Evolutionary conservation across 805 yeast species (phyloP), one percentile per base, ranked within the genome.

Genomic region (Schwanniomyces pseudopolymorphus): DNA sequence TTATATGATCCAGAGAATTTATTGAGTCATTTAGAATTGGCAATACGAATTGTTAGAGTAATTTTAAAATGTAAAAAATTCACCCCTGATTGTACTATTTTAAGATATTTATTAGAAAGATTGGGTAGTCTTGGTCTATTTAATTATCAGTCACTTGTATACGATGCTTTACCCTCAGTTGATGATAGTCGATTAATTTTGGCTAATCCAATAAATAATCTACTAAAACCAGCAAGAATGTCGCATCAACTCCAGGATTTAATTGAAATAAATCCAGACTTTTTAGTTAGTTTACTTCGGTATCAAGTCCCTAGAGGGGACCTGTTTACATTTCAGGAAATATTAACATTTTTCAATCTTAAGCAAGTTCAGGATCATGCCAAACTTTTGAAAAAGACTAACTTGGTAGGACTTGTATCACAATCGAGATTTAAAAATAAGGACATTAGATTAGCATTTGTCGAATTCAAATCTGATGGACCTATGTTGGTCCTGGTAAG

Each of bases 231-330:
- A 9, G 49, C 56, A 2, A 43, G 56, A 11, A 39, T 54, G n/a
- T 51, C 57, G 1, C 45, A 49, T 39, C 66, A 64, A 33, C 65
- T 62, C 43, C 49, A 52, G 13, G 54, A 53, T 8, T 39, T 62
- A 2, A 54, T 72, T 5, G 64, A 66, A 44, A 41, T 53, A 31
- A 56, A 60, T 17, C 74, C 77, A 0, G 54, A 57, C 10, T 51
- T 70, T n/a, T 40, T 72, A 17, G 46, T 41, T 3, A 52, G 62
- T 6, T 53, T 72, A 14, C 45, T 70, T 8, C 43, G 48, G 9
- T 69, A 63, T 48, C 63, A 64, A 31, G 51, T 56, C 9, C 24
- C 39, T 3, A 52, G 61, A 3, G 48, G 56, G 2, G 57, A 68
- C 25, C 25, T 16, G 8, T 48, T 35, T 2, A 51, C 60, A 2